Evolutionary conservation across 1,284 basidiomycete species (phyloP).

Genomic region (Sphaerobolus stellatus): DNA sequence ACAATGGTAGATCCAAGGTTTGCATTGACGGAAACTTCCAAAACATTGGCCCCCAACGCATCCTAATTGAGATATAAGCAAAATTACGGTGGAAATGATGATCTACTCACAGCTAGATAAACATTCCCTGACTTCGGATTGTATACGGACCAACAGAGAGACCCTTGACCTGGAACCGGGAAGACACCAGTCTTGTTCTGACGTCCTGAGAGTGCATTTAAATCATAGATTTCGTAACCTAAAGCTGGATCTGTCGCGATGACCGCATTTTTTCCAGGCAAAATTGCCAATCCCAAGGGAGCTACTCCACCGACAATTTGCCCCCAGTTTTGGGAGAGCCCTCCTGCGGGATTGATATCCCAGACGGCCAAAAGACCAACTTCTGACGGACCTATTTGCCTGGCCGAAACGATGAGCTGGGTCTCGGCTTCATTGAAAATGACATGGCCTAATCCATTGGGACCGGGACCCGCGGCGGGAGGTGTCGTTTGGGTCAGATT

Average conservation of each 20-base stretch:
- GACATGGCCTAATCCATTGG: conserved; percentile 42
- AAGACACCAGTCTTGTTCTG: background rate
- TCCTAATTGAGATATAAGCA: background rate
- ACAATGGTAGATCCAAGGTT: background rate
- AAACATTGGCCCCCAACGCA: background rate
- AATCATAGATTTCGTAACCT: background rate
- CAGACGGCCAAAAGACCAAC: conserved; percentile 51
- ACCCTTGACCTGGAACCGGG: background rate
- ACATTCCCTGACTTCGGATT: background rate
- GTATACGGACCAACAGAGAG: background rate
- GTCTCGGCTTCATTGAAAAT: conserved; percentile 45
- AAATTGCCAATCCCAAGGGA: background rate
- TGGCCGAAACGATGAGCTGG: conserved; percentile 47
- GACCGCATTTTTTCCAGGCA: background rate
- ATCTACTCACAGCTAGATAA: background rate
- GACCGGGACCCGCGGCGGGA: conserved; percentile 30
- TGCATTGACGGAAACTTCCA: background rate
- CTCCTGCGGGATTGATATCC: conserved; percentile 39
- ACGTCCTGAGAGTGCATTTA: background rate
- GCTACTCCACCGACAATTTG: background rate
- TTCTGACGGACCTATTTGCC: conserved; percentile 41
- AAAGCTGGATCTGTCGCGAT: background rate
- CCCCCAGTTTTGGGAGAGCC: background rate
- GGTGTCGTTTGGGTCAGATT: conserved; percentile 47
- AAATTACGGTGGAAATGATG: background rate